A percentile compares a stretch with the other conserved stretches of the same genome.
phyloP scores from a whole-genome alignment of 2,329 filamentous ascomycete species.

The Microsporum ferrugineum region DNA sequence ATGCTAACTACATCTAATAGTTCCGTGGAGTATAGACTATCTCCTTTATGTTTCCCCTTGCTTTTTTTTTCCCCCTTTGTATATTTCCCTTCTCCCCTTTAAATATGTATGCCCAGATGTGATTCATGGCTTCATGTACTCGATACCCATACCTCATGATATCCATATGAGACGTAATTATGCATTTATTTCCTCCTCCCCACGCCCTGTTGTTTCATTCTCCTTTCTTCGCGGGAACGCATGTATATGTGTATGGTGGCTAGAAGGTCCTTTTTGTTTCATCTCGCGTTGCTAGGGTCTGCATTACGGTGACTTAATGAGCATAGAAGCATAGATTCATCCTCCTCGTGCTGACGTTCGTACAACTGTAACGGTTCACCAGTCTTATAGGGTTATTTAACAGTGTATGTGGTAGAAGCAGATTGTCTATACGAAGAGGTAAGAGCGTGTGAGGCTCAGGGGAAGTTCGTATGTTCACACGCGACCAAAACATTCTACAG shows the following conservation, averaged over 20 bases:
- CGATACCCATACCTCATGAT: slow-evolving; percentile 1
- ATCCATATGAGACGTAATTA: neutral
- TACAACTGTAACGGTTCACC: too few relatives aligned
- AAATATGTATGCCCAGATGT: neutral
- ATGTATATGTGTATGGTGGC: neutral
- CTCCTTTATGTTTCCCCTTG: neutral
- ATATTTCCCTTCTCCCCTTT: neutral
- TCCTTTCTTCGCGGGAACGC: neutral
- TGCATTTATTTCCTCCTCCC: neutral
- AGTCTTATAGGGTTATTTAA: too few relatives aligned
- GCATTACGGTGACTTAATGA: neutral
- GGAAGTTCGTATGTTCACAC: neutral
- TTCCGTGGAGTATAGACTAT: slow-evolving; percentile 40
- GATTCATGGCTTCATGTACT: neutral
- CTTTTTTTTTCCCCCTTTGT: neutral
- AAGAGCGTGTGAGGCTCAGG: neutral
- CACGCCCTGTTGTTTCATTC: neutral
- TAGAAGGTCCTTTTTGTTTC: neutral
- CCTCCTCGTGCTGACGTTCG: too few relatives aligned
- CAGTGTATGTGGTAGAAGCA: neutral
- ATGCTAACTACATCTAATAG: slow-evolving; percentile 20
- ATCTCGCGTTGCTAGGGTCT: neutral
- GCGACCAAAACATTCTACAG: neutral
- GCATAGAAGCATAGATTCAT: neutral
- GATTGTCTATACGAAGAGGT: neutral